These are phyloP conservation scores for Triticum turgidum DNA, from an alignment of 176 grass and related monocot genomes.

Conservation along the genomic window DNA sequence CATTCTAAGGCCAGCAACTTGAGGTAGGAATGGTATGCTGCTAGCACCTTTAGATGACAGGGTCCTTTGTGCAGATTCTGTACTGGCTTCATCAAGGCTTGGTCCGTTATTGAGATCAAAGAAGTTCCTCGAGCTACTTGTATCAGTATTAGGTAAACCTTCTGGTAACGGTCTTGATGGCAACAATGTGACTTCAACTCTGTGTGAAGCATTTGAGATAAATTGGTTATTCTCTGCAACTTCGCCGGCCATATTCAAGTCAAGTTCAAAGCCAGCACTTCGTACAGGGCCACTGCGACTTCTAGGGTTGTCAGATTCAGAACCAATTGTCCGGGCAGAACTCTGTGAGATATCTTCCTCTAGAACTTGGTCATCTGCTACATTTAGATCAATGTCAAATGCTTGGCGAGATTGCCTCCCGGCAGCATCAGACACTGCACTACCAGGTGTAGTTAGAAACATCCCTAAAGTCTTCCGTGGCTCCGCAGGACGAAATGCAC, in stretches of 20 bases:
- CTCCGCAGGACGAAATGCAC: constrained; percentile 79
- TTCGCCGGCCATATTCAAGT: constrained; percentile 68
- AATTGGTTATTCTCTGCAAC: constrained; percentile 52
- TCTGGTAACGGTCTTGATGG: constrained; percentile 32
- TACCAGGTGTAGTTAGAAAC: constrained; percentile 32
- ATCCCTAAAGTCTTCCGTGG: constrained; percentile 60
- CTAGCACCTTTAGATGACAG: constrained; percentile 40
- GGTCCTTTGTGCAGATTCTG: constrained; percentile 47
- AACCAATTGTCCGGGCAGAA: constrained; percentile 53
- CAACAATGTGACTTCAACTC: constrained; percentile 54
- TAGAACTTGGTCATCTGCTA: constrained; percentile 64
- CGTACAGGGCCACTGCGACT: constrained; percentile 27
- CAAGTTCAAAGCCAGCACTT: constrained; percentile 62
- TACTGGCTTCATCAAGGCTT: constrained; percentile 60
- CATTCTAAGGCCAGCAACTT: constrained; percentile 50
- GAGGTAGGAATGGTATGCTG: constrained; percentile 52
- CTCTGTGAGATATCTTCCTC: constrained; percentile 49
- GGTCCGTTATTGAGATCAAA: constrained; percentile 88
- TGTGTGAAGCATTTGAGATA: constrained; percentile 25
- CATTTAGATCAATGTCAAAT: constrained; percentile 81
- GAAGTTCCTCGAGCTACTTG: constrained; percentile 58
- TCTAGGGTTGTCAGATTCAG: constrained; percentile 40
- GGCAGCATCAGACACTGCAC: constrained; percentile 34
- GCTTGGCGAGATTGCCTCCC: constrained; percentile 45
- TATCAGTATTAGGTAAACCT: constrained; percentile 30